phyloP scores from a whole-genome alignment of 306 rosid species.

The Gynostemma pentaphyllum region DNA sequence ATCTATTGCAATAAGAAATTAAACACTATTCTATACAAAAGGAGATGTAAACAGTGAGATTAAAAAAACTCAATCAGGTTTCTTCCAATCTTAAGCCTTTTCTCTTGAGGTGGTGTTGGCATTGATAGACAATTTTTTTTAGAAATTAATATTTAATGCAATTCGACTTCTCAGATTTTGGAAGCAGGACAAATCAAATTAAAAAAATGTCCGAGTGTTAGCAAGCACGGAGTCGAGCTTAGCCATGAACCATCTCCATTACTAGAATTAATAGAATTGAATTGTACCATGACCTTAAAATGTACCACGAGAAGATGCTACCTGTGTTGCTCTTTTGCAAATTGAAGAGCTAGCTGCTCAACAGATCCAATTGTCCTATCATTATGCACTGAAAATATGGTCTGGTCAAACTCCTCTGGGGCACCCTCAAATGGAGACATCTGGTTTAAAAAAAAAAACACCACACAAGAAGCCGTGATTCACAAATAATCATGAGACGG shows the following conservation, averaged over 20 bases:
- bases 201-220: neutral
- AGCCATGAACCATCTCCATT: too few species aligned
- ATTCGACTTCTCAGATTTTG: neutral
- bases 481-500: neutral
- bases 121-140: neutral
- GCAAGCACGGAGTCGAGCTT: neutral
- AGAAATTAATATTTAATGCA: neutral
- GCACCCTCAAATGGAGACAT: constrained; percentile 71
- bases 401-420: constrained; percentile 94
- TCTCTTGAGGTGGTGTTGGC: neutral
- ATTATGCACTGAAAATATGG: constrained; percentile 46
- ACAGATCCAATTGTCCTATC: constrained; percentile 47
- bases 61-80: neutral
- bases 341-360: constrained; percentile 54
- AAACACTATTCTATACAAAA: neutral
- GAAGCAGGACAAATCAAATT: neutral
- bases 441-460: constrained; percentile 34
- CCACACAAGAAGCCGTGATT: constrained; percentile 12
- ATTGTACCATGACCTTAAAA: neutral
- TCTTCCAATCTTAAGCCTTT: neutral
- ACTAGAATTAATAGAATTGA: neutral
- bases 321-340: constrained; percentile 81
- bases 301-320: constrained; percentile 11
- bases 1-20: neutral
- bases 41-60: too few species aligned